phyloP scores from a whole-genome alignment of 257 asterid genomes.

The Osmanthus fragrans region DNA sequence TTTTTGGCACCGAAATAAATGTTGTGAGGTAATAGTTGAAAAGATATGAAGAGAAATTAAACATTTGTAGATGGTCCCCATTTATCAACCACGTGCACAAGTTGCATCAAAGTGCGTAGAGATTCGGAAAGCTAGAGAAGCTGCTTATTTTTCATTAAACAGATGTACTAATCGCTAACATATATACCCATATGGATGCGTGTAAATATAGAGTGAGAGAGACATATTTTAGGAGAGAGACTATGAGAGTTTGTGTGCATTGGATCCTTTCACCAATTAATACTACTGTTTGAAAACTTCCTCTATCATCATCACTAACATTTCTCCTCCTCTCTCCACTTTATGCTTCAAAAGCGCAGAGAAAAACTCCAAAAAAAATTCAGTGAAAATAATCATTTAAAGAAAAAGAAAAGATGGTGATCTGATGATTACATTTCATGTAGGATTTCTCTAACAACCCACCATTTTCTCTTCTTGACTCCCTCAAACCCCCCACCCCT shows the following conservation, averaged over 20 bases:
- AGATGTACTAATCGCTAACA: background rate
- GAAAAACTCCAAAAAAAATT: background rate
- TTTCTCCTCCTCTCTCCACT: background rate
- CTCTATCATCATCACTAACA: background rate
- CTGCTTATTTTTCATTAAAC: constrained; percentile 2
- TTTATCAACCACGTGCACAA: constrained; percentile 31
- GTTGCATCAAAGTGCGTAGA: constrained; percentile 37
- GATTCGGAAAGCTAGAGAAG: constrained; percentile 21
- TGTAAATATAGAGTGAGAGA: no score
- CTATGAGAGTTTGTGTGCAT: constrained; percentile 21
- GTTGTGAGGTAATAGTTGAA: background rate
- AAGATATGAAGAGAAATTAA: background rate
- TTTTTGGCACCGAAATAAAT: no score
- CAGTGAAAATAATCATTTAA: background rate
- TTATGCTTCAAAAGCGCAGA: background rate
- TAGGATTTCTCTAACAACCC: constrained; percentile 22
- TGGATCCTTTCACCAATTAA: constrained; percentile 31
- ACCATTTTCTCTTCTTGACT: background rate
- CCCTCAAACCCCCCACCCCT: background rate
- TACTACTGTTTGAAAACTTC: no score
- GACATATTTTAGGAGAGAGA: no score
- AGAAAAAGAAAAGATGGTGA: background rate
- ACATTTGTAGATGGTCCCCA: constrained; percentile 31
- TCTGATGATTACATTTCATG: constrained; percentile 12
- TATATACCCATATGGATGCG: background rate